Evolutionary conservation across 192 early-diverging fungal genomes (phyloP).

Genomic region (Gaertneriomyces semiglobifer): DNA sequence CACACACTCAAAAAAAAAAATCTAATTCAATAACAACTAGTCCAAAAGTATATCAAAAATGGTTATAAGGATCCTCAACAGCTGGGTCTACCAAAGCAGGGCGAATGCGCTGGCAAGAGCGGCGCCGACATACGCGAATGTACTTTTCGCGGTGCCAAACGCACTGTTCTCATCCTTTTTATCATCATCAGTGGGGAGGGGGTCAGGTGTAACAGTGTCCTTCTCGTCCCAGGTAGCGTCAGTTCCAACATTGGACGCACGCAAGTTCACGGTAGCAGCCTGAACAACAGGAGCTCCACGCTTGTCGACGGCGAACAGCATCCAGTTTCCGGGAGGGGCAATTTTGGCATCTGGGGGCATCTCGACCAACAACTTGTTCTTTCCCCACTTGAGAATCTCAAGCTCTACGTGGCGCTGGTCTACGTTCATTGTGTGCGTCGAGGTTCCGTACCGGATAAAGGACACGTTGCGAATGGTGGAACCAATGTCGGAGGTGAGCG

Average conservation of each 20-base stretch:
- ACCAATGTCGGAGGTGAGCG: slow-evolving; percentile 3
- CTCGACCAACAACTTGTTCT: slow-evolving; percentile 11
- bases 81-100: too few species aligned
- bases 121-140: too few species aligned
- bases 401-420: slow-evolving; percentile 42
- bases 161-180: too few species aligned
- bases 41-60: too few species aligned
- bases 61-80: too few species aligned
- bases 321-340: slow-evolving; percentile 45
- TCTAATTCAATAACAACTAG: too few species aligned
- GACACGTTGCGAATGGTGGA: slow-evolving; percentile 16
- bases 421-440: slow-evolving; percentile 43
- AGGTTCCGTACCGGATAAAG: slow-evolving; percentile 31
- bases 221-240: slow-evolving; percentile 6
- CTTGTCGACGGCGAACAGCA: slow-evolving; percentile 38
- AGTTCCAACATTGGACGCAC: neutral
- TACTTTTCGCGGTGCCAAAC: too few species aligned
- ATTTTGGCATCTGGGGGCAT: slow-evolving; percentile 27
- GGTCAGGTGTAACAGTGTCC: neutral
- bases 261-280: slow-evolving; percentile 9
- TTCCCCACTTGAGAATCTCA: slow-evolving; percentile 8
- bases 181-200: neutral
- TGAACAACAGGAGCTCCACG: slow-evolving; percentile 12
- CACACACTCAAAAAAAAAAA: too few species aligned
- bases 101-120: too few species aligned